A percentile compares a stretch with the other conserved stretches of the same genome.
These are phyloP conservation scores for Fusarium sp. DNA, from an alignment of 2,329 filamentous ascomycete genomes.

Conservation along the genomic window DNA sequence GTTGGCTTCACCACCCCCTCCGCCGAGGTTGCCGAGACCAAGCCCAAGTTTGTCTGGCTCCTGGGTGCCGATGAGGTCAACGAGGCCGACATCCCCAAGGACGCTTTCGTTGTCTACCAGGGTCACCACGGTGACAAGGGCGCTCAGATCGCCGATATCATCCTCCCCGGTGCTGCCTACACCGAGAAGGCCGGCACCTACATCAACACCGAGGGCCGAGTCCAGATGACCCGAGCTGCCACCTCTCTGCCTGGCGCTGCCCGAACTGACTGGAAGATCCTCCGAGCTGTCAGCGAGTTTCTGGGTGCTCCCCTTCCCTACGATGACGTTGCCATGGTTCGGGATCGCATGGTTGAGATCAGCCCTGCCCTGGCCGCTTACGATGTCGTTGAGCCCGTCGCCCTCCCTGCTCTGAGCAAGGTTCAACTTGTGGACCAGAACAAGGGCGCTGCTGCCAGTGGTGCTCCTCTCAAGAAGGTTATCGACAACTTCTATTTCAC, in stretches of 20 bases:
- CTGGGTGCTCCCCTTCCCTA: conserved; percentile 87
- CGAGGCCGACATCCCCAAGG: conserved; percentile 87
- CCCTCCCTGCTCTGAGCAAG: conserved; percentile 79
- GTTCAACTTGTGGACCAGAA: conserved; percentile 96
- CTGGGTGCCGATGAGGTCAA: conserved; percentile 92
- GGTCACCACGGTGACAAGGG: conserved; percentile 96
- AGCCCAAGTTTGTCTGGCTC: conserved; percentile 95
- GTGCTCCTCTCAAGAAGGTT: conserved; percentile 78
- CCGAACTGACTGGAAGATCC: conserved; percentile 98
- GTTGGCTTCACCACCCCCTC: conserved; percentile 93
- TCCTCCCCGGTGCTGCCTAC: conserved; percentile 93
- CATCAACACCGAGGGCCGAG: conserved; percentile 96
- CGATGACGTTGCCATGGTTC: conserved; percentile 86
- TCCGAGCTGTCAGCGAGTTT: conserved; percentile 91
- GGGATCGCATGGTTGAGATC: conserved; percentile 95
- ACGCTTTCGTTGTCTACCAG: conserved; percentile 97
- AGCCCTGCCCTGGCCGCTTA: conserved; percentile 88
- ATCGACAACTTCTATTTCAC: conserved; percentile 99
- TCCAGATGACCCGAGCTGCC: conserved; percentile 90
- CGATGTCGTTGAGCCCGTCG: conserved; percentile 85
- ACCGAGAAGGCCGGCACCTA: conserved; percentile 97
- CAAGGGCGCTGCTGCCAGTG: conserved; percentile 79
- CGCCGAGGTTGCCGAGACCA: conserved; percentile 78
- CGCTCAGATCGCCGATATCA: conserved; percentile 89
- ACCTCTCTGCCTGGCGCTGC: conserved; percentile 88